A percentile compares a stretch with the other conserved stretches of the same genome.
phyloP scores from a whole-genome alignment of 2,329 filamentous ascomycete genomes.

The Venturia aucupariae region DNA sequence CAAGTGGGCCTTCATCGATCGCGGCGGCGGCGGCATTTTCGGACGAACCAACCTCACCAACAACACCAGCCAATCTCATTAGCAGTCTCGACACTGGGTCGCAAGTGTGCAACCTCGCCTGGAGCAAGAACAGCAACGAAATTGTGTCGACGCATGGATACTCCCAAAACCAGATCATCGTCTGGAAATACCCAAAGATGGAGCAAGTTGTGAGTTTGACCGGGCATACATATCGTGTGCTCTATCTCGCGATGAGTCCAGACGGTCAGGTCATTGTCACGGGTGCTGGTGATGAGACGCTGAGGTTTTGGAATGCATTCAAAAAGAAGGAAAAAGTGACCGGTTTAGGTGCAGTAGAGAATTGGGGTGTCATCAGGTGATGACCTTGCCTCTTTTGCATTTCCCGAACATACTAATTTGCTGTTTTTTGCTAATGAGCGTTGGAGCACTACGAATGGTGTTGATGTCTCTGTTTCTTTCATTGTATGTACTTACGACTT shows the following conservation, averaged over 20 bases:
- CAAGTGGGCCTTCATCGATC: slow-evolving; percentile 25
- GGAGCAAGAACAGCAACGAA: slow-evolving; percentile 96
- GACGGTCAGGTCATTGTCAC: slow-evolving; percentile 92
- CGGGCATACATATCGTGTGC: slow-evolving; percentile 89
- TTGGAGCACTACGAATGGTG: neutral
- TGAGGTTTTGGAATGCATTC: slow-evolving; percentile 96
- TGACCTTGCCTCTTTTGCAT: neutral
- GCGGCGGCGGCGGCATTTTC: slow-evolving; percentile 20
- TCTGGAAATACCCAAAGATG: slow-evolving; percentile 99
- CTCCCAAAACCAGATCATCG: slow-evolving; percentile 95
- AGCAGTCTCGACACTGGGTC: slow-evolving; percentile 94
- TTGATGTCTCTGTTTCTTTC: neutral
- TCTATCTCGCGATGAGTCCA: slow-evolving; percentile 95
- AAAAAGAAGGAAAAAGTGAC: slow-evolving; percentile 42
- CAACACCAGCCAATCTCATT: slow-evolving; percentile 35
- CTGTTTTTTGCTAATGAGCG: neutral
- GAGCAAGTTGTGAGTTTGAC: slow-evolving; percentile 91
- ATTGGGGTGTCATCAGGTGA: slow-evolving; percentile 11
- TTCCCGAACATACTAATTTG: neutral
- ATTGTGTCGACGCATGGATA: slow-evolving; percentile 96
- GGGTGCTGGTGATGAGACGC: slow-evolving; percentile 88
- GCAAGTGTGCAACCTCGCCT: slow-evolving; percentile 96
- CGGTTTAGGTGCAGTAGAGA: slow-evolving; percentile 5
- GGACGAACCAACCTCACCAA: slow-evolving; percentile 20
- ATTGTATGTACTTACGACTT: neutral